Evolutionary conservation across 257 asterid genomes (phyloP), one percentile per base, ranked within the genome.

Genomic region (Solanum commersonii): DNA sequence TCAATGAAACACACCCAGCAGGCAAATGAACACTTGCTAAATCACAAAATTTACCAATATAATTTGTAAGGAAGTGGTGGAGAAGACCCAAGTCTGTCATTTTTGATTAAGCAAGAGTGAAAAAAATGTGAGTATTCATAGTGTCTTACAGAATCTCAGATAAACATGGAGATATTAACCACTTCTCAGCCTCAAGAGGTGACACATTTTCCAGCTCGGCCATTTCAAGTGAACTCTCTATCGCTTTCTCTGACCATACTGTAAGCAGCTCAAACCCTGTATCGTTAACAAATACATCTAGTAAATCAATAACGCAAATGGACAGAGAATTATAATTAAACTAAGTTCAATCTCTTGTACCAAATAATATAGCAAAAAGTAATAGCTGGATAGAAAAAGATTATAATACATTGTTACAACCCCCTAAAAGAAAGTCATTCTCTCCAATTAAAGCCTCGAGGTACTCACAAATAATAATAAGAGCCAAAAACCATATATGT

Each of bases 161-260:
- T 88, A 96, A 90, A 88, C 88, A 89, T 89, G 99, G 98, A 89
- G 86, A 63, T 84, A 96, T 90, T 79, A 94, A 94, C 99, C 99
- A 96, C 91, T 92, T 94, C 86, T 94, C 98, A 91, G 99, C 99
- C 88, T 95, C 99, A 83, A 90, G 86, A 23, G 98, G 95, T 42
- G 98, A 93, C 83, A 93, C 95, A 89, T 94, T 96, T 91, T 96
- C 98, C 90, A 94, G 89, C 92, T 95, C 99, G 87, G 98, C 99
- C 99, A 96, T 96, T 90, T 94, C 97, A 84, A 94, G 88, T 73
- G 99, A 96, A 91, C 95, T 94, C 88, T 89, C 97, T 85, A 96
- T 90, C 77, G 90, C 89, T 91, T 87, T 92, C 93, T 96, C 99
- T 65, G 95, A 90, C 98, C 98, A 96, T 87, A 92, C 59, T 59